Evolutionary conservation across 257 asterid genomes (phyloP), one percentile per base, ranked within the genome.

Genomic region (Solanum habrochaites): DNA sequence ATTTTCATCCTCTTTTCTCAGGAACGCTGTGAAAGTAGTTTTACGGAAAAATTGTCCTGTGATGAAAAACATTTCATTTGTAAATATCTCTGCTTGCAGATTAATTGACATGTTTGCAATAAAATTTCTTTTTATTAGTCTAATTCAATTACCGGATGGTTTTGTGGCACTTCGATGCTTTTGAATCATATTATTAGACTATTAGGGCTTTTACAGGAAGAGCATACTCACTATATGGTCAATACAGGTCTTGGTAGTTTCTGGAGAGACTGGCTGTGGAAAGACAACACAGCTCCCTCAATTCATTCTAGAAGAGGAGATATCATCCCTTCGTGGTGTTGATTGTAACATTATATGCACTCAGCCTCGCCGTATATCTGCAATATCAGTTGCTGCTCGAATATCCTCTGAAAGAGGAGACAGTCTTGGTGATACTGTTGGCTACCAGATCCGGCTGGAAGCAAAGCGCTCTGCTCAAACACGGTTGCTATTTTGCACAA

Each of bases 241-340:
- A 80, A 86, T 87, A 72, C 91, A 97, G 99, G 99, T 97, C 82
- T 92, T 95, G 88, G 95, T 97, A 89, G 99, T 97, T 64, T 97
- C 99, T 12, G 99, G 99, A 89, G 99, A 97, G 94, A 97, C 99
- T 82, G 99, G 99, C 70, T 95, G 99, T 91, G 99, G 99, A 60
- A 97, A 97, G 89, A 95, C 99, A 27, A 97, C 99, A 45, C 99
- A 97, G 91, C 99, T 97, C 90, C 99, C 99, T 90, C 99, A 97
- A 56, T 97, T 93, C 91, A 95, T 97, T 87, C 90, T 97, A 86
- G 99, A 97, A 91, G 97, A 95, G 88, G 98, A 94, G 91, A 95
- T 97, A 90, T 90, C 99, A 88, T 91, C 94, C 88, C 90, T 93
- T 47, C 91, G 91, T 71, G 99, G 99, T 87, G 94, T 96, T 87